phyloP scores from a whole-genome alignment of 768 basidiomycete species.

The Tulasnella sp. region DNA sequence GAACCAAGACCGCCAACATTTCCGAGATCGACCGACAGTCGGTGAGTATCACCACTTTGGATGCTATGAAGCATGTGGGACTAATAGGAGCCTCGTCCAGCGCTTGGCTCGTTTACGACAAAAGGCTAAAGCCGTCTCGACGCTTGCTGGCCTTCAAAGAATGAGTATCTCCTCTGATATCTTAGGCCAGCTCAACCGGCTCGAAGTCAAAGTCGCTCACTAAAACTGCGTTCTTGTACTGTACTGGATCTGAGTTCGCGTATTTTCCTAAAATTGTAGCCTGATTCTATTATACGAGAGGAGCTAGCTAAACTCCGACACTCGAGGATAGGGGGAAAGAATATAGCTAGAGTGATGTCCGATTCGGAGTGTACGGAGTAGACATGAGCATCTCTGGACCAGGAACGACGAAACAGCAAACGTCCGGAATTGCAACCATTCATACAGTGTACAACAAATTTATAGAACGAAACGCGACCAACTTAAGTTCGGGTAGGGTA shows the following conservation, averaged over 20 bases:
- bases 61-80: conserved; percentile 18
- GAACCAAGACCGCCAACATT: conserved; percentile 57
- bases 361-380: too few species aligned
- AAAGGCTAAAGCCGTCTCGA: conserved; percentile 76
- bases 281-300: not conserved
- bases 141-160: conserved; percentile 78
- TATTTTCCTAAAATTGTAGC: not conserved
- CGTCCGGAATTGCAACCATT: too few species aligned
- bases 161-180: conserved; percentile 87
- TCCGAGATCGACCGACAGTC: conserved; percentile 68
- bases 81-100: conserved; percentile 25
- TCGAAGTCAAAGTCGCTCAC: conserved; percentile 48
- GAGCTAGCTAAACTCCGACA: too few species aligned
- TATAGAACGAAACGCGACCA: too few species aligned
- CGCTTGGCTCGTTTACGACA: conserved; percentile 55
- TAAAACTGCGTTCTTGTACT: not conserved
- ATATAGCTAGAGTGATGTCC: too few species aligned
- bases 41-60: conserved; percentile 34
- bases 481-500: too few species aligned
- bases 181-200: conserved; percentile 72
- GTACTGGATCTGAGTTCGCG: not conserved
- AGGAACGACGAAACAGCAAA: too few species aligned
- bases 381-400: too few species aligned
- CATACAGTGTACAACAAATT: too few species aligned
- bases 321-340: too few species aligned